A percentile compares a stretch with the other conserved stretches of the same genome.
These are phyloP conservation scores for Emericellopsis atlantica DNA, from an alignment of 2,329 filamentous ascomycete genomes.

Conservation along the genomic window DNA sequence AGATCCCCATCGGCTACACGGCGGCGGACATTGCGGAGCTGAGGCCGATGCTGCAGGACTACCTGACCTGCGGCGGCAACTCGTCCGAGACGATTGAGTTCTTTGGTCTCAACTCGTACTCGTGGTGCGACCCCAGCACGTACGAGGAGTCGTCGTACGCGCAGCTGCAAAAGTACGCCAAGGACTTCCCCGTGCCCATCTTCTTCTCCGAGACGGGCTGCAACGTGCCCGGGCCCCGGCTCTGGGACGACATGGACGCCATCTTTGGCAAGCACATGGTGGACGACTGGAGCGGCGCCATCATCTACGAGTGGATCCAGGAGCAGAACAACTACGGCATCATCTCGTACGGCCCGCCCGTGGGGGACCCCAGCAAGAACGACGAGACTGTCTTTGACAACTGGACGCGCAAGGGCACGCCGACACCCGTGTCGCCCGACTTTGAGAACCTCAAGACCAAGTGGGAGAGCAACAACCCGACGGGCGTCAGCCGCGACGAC, in stretches of 20 bases:
- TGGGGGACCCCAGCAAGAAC: conserved; percentile 33
- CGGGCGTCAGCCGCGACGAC: conserved; percentile 50
- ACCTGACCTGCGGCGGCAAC: conserved; percentile 67
- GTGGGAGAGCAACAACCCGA: conserved; percentile 62
- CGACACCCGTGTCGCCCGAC: conserved; percentile 61
- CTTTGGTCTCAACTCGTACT: conserved; percentile 76
- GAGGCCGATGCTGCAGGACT: conserved; percentile 51
- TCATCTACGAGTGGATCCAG: conserved; percentile 85
- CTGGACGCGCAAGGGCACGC: conserved; percentile 58
- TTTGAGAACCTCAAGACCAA: conserved; percentile 65
- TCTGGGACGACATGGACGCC: conserved; percentile 60
- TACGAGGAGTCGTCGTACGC: conserved; percentile 58
- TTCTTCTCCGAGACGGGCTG: conserved; percentile 88
- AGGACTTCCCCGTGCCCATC: conserved; percentile 67
- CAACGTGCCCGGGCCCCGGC: conserved; percentile 49
- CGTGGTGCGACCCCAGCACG: conserved; percentile 54
- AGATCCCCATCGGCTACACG: conserved; percentile 77
- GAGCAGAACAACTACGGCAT: conserved; percentile 76
- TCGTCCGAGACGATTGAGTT: conserved; percentile 63
- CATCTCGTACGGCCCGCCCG: conserved; percentile 58
- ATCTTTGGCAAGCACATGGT: conserved; percentile 68
- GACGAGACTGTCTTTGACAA: conserved; percentile 49
- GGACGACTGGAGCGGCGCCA: conserved; percentile 58
- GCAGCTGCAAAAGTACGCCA: conserved; percentile 52
- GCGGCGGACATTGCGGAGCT: conserved; percentile 69